Evolutionary conservation across 371 early-diverging fungal genomes (phyloP), one percentile per base, ranked within the genome.

Genomic region (Saksenaea oblongispora): DNA sequence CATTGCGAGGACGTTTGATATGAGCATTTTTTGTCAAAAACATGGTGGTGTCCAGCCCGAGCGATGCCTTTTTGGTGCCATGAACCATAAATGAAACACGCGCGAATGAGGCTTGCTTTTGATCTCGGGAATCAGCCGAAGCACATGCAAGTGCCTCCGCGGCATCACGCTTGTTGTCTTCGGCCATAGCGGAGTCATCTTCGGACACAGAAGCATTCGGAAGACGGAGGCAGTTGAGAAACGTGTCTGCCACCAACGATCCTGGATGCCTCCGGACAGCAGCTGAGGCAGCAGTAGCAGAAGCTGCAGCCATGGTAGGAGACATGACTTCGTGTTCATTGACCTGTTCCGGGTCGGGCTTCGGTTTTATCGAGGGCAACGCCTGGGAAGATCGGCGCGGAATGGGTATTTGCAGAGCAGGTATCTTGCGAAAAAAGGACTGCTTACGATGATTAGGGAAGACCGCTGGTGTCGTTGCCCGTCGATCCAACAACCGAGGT

Each of bases 1-100:
- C 74, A 42, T 74, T 74, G 14, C 71, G 65, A n/a, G 74, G 74
- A 17, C 74, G 71, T 44, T 74, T 74, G 28, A 74, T 71, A 34
- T 74, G 74, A 36, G 71, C 68, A 57, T 74, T 71, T 35, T 74
- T 74, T 18, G 68, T 72, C 15, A 72, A 34, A 54, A 72, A 72
- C 72, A 67, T 71, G 26, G 56, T 59, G 22, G 59, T 63, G 47
- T 71, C 57, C 26, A 62, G 57, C n/a, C 54, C 62, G 8, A 37
- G 35, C 17, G 34, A 28, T 31, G 44, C 28, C 26, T 58, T 58
- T 22, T 41, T 58, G 15, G 42, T 58, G 9, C 39, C 42, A 27
- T 58, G 58, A 27, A 58, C 42, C 28, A 42, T 58, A 39, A 58
- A 58, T 28, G 58, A 58, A 22, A 58, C 58, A 41, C 58, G 37